Base-by-base conservation (phyloP, 768 basidiomycete species). In the Xerocomellus chrysenteron region DNA sequence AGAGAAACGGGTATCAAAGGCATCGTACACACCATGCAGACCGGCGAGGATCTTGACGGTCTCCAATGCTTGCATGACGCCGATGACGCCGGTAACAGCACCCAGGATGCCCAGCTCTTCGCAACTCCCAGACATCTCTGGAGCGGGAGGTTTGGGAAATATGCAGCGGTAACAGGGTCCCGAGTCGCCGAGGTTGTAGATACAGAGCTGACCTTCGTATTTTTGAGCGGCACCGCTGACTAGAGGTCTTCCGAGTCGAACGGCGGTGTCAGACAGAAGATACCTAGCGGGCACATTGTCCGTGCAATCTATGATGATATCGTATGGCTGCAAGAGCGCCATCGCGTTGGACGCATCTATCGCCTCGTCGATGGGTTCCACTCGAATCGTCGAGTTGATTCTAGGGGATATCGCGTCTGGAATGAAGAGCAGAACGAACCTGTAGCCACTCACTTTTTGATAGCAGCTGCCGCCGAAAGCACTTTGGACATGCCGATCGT, bases 111-210 rank as follows among this genome's bases (percentile, higher is more conserved):
- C 95, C 5, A 85, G 78, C 67, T 97, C 94, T 64, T 89, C 93
- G 61, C 97, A 99, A 10, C 86, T 84, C 9, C 92, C 88, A 2
- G 81, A 73, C 28, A 77, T 77, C 52, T 83, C 83, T 19, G 75
- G 79, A 5, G 84, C 79, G 1, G 94, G 85, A 2, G 93, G 85
- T 50, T 79, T 82, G 0, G 96, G 95, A 70, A 94, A 98, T 42
- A 98, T 72, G 69, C 97, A 98, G 16, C 97, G 82, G 72, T 96
- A 98, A 72, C 97, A 99, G 0, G 94, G 95, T 1, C 93, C 87
- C 30, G 81, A 73, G 19, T 75, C 71, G 7, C 80, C 83, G 5
- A 86, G 72, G 66, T 92, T 91, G 69, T 91, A 94, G 14, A 82
- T 76, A 64, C 83, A 87, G 6, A 94, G 78, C 68, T 93, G 92